Conservation (phyloP, 768 basidiomycete genomes). For the Dentipellis fragilis region DNA sequence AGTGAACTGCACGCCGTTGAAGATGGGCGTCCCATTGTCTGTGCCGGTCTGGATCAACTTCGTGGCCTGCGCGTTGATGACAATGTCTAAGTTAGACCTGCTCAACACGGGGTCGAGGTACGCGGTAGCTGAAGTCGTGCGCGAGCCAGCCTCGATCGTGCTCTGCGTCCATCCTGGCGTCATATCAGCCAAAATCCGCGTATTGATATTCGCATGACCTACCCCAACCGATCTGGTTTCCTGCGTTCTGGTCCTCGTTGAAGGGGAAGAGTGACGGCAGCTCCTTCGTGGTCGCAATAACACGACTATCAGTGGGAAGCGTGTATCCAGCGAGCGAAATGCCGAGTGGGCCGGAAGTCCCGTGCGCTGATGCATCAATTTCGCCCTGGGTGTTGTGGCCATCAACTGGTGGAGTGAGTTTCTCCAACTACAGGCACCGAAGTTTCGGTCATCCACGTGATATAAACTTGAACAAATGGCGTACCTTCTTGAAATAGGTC, state of each 20-base stretch:
- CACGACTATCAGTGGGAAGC: background rate
- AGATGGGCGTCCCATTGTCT: background rate
- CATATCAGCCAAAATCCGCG: background rate
- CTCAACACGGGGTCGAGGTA: background rate
- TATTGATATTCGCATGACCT: background rate
- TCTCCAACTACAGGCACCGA: background rate
- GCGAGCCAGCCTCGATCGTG: background rate
- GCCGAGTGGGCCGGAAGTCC: conserved; percentile 12
- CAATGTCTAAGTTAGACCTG: conserved; percentile 3
- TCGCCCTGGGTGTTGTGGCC: conserved; percentile 15
- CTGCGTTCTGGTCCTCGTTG: conserved; percentile 16
- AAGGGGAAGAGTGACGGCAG: conserved; percentile 17
- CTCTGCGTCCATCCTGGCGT: background rate
- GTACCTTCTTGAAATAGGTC: conserved; percentile 2
- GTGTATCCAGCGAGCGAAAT: conserved; percentile 13
- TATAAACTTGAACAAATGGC: background rate
- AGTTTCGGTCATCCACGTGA: background rate
- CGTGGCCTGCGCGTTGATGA: conserved; percentile 10
- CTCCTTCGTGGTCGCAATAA: conserved; percentile 11
- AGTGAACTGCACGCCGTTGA: conserved; percentile 5
- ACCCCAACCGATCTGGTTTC: conserved; percentile 16
- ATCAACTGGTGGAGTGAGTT: background rate
- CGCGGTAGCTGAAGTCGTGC: background rate
- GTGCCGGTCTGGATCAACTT: conserved; percentile 8
- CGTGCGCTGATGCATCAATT: conserved; percentile 16